phyloP scores from a whole-genome alignment of 2,329 filamentous ascomycete genomes.

The Fusarium lyarnte region DNA sequence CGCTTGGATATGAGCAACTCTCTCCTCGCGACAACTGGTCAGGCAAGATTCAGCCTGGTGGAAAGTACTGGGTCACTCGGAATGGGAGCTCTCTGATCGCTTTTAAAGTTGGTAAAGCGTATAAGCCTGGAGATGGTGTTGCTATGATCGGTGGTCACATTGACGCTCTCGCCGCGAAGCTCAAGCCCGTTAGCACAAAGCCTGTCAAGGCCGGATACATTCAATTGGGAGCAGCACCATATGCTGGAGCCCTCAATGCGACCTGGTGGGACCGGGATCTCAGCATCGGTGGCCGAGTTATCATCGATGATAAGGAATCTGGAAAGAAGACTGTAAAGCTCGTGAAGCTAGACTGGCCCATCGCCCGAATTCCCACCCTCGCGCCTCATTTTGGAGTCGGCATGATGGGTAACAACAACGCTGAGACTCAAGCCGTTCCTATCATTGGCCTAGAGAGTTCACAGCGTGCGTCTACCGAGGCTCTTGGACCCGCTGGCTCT shows the following conservation, averaged over 20 bases:
- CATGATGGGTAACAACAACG: slow-evolving; percentile 75
- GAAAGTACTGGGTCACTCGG: slow-evolving; percentile 88
- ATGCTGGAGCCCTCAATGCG: slow-evolving; percentile 84
- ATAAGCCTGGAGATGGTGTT: slow-evolving; percentile 85
- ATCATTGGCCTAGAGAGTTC: slow-evolving; percentile 89
- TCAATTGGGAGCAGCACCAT: slow-evolving; percentile 91
- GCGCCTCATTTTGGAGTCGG: slow-evolving; percentile 92
- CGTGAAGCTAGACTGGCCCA: slow-evolving; percentile 93
- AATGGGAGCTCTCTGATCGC: slow-evolving; percentile 89
- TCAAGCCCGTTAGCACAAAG: slow-evolving; percentile 91
- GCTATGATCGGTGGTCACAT: slow-evolving; percentile 93
- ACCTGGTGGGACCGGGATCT: slow-evolving; percentile 99
- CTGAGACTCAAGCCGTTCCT: slow-evolving; percentile 92
- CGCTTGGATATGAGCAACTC: slow-evolving; percentile 79
- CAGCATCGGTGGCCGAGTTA: slow-evolving; percentile 86
- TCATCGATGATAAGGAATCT: slow-evolving; percentile 76
- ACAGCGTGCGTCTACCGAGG: slow-evolving; percentile 48
- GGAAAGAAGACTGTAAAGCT: slow-evolving; percentile 84
- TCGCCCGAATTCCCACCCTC: slow-evolving; percentile 90
- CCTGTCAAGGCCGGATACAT: slow-evolving; percentile 86
- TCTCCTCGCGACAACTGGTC: slow-evolving; percentile 83
- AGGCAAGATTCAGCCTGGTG: slow-evolving; percentile 75
- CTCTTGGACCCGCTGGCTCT: slow-evolving; percentile 70
- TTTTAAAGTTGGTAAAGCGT: slow-evolving; percentile 83
- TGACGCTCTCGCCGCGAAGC: slow-evolving; percentile 86